phyloP scores from a whole-genome alignment of 768 basidiomycete genomes.

The Piloderma croceum region DNA sequence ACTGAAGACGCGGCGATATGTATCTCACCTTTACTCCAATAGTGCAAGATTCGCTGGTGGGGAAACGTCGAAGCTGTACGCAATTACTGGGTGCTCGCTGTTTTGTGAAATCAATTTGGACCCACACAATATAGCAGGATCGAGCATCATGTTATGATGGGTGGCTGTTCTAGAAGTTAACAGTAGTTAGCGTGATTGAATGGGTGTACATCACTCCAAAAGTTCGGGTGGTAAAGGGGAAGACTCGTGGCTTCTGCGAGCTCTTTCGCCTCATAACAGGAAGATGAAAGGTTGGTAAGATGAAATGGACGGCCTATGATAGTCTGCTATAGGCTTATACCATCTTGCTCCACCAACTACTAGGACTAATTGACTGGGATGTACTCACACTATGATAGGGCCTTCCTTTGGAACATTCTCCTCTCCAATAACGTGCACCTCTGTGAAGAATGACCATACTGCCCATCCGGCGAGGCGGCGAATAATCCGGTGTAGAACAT shows the following conservation, averaged over 20 bases:
- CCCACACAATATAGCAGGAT: slow-evolving; percentile 78
- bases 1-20: too few relatives aligned
- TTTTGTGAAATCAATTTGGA: slow-evolving; percentile 16
- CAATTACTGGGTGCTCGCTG: slow-evolving; percentile 18
- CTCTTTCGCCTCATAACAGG: too few relatives aligned
- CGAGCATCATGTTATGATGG: slow-evolving; percentile 95
- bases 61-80: slow-evolving; percentile 74
- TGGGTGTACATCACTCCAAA: too few relatives aligned
- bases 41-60: slow-evolving; percentile 74
- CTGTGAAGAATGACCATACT: slow-evolving; percentile 81
- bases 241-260: too few relatives aligned
- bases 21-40: slow-evolving; percentile 83
- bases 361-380: too few relatives aligned
- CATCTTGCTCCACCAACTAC: too few relatives aligned
- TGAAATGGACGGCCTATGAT: too few relatives aligned
- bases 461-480: slow-evolving; percentile 68
- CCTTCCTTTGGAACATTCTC: slow-evolving; percentile 86
- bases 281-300: too few relatives aligned
- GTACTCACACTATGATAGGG: slow-evolving; percentile 86
- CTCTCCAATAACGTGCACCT: slow-evolving; percentile 78
- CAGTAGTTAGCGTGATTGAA: slow-evolving; percentile 2
- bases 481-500: slow-evolving; percentile 62
- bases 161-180: slow-evolving; percentile 57
- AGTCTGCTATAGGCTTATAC: too few relatives aligned
- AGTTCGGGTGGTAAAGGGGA: too few relatives aligned